Base-by-base conservation (phyloP, 2,329 filamentous ascomycete species). In the Trichoderma sp. region DNA sequence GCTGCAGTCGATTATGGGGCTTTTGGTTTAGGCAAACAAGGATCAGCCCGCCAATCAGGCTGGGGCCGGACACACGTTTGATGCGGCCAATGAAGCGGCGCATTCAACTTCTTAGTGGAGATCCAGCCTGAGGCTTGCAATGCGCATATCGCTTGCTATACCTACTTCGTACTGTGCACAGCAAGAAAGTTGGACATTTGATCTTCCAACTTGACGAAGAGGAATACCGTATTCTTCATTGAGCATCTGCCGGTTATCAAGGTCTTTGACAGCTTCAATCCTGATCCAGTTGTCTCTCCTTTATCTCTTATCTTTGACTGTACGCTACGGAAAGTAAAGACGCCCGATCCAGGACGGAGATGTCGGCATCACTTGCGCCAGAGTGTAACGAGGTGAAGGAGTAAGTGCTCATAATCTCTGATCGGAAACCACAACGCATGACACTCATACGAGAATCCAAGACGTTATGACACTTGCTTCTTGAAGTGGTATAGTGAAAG, bases 401-500 rank as follows among this genome's bases (percentile, higher is more conserved):
- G 94, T 97, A 80, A 73, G 88, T 76, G 43, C 17, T 2, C 57
- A 39, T 7, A 7, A 2, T 2, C 12, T 50, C 12, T 7, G n/a
- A 54, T 7, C 5, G 12, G 26, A 4, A 6, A 34, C 5, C 15
- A 34, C 41, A 34, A 4, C n/a, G 19, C 41, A 39, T 9, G 15
- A 28, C n/a, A 15, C 44, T 54, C 10, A 21, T 24, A 9, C 4
- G 28, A 47, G 6, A 48, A 48, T 5, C 15, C 3, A 67, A 97
- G 93, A 76, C 91, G 89, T 72, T 99, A 99, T 76, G 95, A 99
- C 77, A 93, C 90, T 60, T 99, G 95, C 80, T 99, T 99, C 76
- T 81, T 99, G 69, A 98, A 97, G 80, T 99, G 95, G 95, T 99
- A 99, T 78, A 97, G 93, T 75, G 95, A 99, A 79, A 98, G 95